phyloP scores from a whole-genome alignment of 2,329 filamentous ascomycete genomes.

The Apiospora aurea region DNA sequence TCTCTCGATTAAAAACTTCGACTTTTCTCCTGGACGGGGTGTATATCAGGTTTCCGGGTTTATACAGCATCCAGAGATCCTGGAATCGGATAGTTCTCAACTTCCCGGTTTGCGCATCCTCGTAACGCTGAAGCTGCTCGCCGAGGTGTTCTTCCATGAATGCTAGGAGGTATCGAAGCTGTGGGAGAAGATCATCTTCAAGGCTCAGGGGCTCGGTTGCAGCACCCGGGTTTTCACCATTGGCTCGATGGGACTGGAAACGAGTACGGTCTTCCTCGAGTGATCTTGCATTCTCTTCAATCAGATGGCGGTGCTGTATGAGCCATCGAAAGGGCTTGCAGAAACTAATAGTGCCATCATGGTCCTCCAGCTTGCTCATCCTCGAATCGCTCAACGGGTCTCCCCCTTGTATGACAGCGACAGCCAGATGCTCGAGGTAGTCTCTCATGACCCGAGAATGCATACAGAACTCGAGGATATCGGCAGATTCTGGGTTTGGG shows the following conservation, averaged over 20 bases:
- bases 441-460: background rate
- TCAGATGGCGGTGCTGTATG: background rate
- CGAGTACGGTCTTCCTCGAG: background rate
- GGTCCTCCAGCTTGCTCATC: too few species aligned
- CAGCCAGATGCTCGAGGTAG: background rate
- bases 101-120: conserved; percentile 24
- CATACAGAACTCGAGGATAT: background rate
- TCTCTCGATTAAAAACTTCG: too few species aligned
- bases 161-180: conserved; percentile 22
- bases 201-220: background rate
- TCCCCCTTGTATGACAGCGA: background rate
- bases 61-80: conserved; percentile 40
- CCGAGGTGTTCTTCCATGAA: conserved; percentile 31
- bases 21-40: conserved; percentile 26
- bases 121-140: conserved; percentile 25
- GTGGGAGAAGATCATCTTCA: background rate
- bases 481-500: too few species aligned
- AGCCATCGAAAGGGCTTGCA: background rate
- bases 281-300: background rate
- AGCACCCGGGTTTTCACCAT: background rate
- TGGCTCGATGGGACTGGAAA: too few species aligned
- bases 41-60: conserved; percentile 31
- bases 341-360: background rate
- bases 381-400: background rate
- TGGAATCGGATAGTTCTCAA: conserved; percentile 31